phyloP scores from a whole-genome alignment of 1,139 yeast genomes.

The Geotrichum histeridarum region DNA sequence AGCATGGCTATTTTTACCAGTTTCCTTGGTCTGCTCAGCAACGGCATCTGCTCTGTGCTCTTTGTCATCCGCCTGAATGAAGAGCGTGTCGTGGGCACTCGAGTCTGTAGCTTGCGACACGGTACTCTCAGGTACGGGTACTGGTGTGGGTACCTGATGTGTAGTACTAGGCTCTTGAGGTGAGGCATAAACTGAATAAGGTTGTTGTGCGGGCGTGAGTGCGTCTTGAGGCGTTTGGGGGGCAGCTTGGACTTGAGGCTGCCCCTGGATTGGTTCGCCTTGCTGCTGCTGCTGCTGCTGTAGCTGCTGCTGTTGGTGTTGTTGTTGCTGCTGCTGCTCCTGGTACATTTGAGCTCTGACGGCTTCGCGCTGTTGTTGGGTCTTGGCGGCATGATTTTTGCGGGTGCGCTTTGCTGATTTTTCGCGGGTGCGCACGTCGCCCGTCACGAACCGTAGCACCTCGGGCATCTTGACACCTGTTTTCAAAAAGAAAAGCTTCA shows the following conservation, averaged over 20 bases:
- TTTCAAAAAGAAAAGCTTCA: conserved; percentile 81
- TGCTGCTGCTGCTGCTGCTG: conserved; percentile 1
- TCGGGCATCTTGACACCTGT: conserved; percentile 57
- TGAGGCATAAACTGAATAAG: not conserved
- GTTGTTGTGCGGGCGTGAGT: not conserved
- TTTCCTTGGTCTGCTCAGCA: too few relatives aligned
- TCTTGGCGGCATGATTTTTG: conserved; percentile 4
- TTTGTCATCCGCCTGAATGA: too few relatives aligned
- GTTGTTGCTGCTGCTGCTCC: not conserved
- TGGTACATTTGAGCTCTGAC: conserved; percentile 2
- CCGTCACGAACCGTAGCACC: conserved; percentile 77
- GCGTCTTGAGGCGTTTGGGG: not conserved
- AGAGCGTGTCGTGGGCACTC: too few relatives aligned
- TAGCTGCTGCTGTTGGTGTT: not conserved
- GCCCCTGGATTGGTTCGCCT: not conserved
- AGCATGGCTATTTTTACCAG: too few relatives aligned
- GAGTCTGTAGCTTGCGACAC: too few relatives aligned
- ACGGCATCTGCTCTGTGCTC: too few relatives aligned
- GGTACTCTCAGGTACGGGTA: not conserved
- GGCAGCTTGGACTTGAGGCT: not conserved
- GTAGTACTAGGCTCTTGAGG: not conserved
- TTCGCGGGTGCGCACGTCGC: conserved; percentile 61
- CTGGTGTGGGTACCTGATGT: not conserved
- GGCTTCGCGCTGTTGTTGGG: conserved; percentile 7
- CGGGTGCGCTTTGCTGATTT: conserved; percentile 13